Percentiles rank a stretch among this genome's conserved stretches.
Conservation (phyloP, 139 green algal species). For the Chlamydomonas sp. region DNA sequence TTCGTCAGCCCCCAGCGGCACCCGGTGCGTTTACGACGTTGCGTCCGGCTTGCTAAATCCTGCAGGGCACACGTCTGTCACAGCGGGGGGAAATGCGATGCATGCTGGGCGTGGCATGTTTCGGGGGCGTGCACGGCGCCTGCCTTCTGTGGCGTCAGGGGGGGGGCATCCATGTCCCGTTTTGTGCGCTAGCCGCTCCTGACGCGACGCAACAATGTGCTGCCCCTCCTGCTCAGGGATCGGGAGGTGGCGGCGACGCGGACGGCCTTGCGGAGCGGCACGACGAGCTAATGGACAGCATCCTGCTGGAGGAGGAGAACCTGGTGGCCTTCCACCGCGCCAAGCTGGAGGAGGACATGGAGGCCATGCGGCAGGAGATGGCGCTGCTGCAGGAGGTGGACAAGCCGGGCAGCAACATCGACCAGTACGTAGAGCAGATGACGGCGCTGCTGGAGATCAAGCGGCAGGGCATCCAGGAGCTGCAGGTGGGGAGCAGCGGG, state of each 20-base stretch:
- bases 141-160: no score
- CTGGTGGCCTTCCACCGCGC: conserved; percentile 88
- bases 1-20: no score
- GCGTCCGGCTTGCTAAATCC: no score
- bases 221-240: no score
- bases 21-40: no score
- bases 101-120: no score
- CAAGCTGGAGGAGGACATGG: conserved; percentile 92
- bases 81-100: no score
- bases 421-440: conserved; percentile 79
- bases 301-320: conserved; percentile 90
- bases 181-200: no score
- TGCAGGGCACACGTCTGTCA: no score
- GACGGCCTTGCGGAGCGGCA: conserved; percentile 36
- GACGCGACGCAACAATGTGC: no score
- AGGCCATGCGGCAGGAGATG: conserved; percentile 77
- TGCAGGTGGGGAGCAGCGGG: conserved; percentile 45
- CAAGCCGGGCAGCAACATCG: conserved; percentile 80
- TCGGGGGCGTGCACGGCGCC: no score
- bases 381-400: conserved; percentile 77
- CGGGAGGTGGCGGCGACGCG: background rate
- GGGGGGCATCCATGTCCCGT: no score
- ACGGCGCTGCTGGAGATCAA: conserved; percentile 71
- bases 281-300: conserved; percentile 77
- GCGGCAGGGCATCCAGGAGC: conserved; percentile 49